Evolutionary conservation across 2,329 filamentous ascomycete species (phyloP), one percentile per base, ranked within the genome.

Genomic region (Pseudopyrenochaeta lycopersici): DNA sequence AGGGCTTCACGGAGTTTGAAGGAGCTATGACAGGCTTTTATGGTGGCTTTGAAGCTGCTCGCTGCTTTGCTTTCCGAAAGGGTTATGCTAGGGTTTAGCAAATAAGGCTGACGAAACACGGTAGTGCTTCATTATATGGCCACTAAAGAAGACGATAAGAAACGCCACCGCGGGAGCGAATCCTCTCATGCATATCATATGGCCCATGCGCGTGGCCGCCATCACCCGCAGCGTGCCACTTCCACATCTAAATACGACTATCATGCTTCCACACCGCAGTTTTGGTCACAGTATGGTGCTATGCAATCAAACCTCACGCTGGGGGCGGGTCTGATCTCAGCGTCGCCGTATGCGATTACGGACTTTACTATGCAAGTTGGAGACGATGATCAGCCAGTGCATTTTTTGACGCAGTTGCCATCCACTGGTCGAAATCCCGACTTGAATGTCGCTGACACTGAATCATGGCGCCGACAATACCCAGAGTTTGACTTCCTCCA

Each of bases 351-450:
- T 42, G 49, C 61, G 7, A 60, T 73, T 3, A 56, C 59, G 2
- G 64, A 74, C 7, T 79, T 81, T 35, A 68, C 71, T 47, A 78
- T 81, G 74, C 72, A 76, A 30, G 74, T 79, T 18, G 73, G 76
- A 48, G 73, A 71, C 17, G 71, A 70, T 6, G 59, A 67, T 23
- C 58, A 66, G 11, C 66, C 65, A 1, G 54, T 78, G 21, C 77
- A 80, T 54, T 74, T 66, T n/a, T 78, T 78, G 48, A 78, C 76
- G 0, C 64, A 68, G 39, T 66, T 76, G 7, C 63, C 70, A 11
- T 54, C 66, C 11, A 58, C 63, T 15, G 66, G 75, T 2, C 57
- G 70, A 23, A 64, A 68, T 1, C 53, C 53, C 12, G 73, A 76
- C 32, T 35, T 75, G 11, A 60, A 71, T 18, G 56, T 76, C n/a